Conservation (phyloP, 106 monocot species). For the Narthecium ossifragum region DNA sequence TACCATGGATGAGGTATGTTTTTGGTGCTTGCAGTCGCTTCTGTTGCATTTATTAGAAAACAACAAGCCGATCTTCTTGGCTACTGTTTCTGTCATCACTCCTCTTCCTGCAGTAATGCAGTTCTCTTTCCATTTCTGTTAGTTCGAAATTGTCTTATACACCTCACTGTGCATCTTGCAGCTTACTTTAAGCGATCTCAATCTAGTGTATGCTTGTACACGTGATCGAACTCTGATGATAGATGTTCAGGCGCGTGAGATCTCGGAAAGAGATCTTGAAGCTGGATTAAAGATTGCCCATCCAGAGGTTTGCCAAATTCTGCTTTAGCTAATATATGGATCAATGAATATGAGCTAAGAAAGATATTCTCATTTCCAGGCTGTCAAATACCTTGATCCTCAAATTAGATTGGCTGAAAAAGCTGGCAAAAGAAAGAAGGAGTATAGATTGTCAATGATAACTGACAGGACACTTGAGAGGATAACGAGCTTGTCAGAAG, state of each 20-base stretch:
- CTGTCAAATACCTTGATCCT: slow-evolving; percentile 87
- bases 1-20: slow-evolving; percentile 77
- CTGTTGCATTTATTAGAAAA: neutral
- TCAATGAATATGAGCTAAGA: neutral
- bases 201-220: slow-evolving; percentile 97
- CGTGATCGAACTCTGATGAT: slow-evolving; percentile 93
- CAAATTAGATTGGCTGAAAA: slow-evolving; percentile 86
- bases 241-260: slow-evolving; percentile 96
- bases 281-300: slow-evolving; percentile 80
- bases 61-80: neutral
- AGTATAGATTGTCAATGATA: slow-evolving; percentile 80
- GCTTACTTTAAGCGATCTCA: slow-evolving; percentile 88
- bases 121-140: neutral
- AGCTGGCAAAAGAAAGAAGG: slow-evolving; percentile 86
- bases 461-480: slow-evolving; percentile 64
- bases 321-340: slow-evolving; percentile 6
- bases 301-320: slow-evolving; percentile 53
- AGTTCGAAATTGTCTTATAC: neutral
- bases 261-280: slow-evolving; percentile 83
- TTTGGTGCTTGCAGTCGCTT: neutral
- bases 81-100: neutral
- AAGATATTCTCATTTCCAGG: slow-evolving; percentile 40
- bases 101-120: neutral
- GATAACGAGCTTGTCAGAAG: slow-evolving; percentile 55
- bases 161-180: slow-evolving; percentile 16